Evolutionary conservation across 805 yeast species (phyloP), one percentile per base, ranked within the genome.

Genomic region (Sungouiozyma intestinalis): DNA sequence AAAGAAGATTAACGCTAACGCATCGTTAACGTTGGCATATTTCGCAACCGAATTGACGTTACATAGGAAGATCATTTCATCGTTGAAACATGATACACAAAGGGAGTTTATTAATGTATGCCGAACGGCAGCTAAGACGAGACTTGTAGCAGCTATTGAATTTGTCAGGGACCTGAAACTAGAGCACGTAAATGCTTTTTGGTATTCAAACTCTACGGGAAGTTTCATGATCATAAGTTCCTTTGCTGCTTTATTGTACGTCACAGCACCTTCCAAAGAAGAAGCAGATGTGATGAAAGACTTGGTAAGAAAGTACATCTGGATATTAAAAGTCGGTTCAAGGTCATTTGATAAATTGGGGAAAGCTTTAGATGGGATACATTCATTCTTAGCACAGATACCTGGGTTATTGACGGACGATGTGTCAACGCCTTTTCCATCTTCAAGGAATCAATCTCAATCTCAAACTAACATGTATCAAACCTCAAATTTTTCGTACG

Each of bases 41-140:
- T 84, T 87, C 63, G 90, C 94, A 0, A 82, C 94, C 0, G 97
- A 88, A 56, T 76, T 88, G 33, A 82, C 92, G 0, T 66, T 88
- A 18, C 97, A 88, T 60, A 66, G 97, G 39, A 77, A 79, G 52
- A 84, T 84, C 41, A 74, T 82, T 18, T 71, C 81, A 4, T 65
- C 75, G 8, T 62, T 82, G 37, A 55, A 49, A 20, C 36, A 33
- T 14, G 65, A 65, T 20, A 59, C 76, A 0, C 76, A 81, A 5
- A 63, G 62, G 8, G 82, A 79, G 46, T 60, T 81, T 18, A 66
- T 72, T 8, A 62, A 66, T 24, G 87, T 87, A 1, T 86, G 96
- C 57, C 71, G 95, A 35, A 69, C 80, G 21, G 95, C 96, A 0
- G 97, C 96, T 1, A 77, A 73, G 44, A 81, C 94, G 1, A 68